These are phyloP conservation scores for Thozetella sp. DNA, from an alignment of 495 filamentous ascomycete species.

Conservation along the genomic window DNA sequence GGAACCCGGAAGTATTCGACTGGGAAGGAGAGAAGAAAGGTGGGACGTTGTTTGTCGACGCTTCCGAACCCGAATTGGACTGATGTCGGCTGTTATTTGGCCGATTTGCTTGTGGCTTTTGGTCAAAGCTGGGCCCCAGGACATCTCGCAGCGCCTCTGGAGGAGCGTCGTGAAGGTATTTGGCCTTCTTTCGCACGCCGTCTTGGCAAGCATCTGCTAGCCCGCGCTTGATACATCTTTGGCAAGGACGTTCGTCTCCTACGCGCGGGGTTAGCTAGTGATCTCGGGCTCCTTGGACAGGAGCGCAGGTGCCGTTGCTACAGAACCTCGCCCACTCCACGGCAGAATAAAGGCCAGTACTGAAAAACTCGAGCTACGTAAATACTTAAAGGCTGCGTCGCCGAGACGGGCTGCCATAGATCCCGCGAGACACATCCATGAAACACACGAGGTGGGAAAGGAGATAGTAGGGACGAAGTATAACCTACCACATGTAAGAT, in stretches of 20 bases:
- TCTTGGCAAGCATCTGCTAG: conserved; percentile 91
- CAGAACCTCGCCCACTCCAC: background rate
- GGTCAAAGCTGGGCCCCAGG: conserved; percentile 56
- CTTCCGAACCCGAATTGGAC: conserved; percentile 29
- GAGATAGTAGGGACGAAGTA: background rate
- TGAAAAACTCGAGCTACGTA: no score
- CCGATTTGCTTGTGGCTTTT: conserved; percentile 33
- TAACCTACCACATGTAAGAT: conserved; percentile 94
- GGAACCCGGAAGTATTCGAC: conserved; percentile 35
- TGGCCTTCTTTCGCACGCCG: conserved; percentile 97
- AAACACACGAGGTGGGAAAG: background rate
- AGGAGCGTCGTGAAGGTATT: conserved; percentile 96
- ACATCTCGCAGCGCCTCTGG: conserved; percentile 65
- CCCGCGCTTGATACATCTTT: conserved; percentile 90
- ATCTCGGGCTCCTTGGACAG: background rate
- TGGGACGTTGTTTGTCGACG: conserved; percentile 25
- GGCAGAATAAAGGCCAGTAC: no score
- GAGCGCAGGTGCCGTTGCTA: no score
- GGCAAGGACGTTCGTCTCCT: conserved; percentile 85
- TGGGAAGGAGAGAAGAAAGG: conserved; percentile 38
- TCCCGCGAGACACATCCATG: background rate
- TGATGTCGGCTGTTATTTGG: conserved; percentile 27
- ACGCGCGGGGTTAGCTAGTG: conserved; percentile 11
- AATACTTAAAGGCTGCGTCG: no score
- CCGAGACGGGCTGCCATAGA: background rate